Evolutionary conservation across 2,329 filamentous ascomycete species (phyloP).

Genomic region (Amauroascus verrucosus): DNA sequence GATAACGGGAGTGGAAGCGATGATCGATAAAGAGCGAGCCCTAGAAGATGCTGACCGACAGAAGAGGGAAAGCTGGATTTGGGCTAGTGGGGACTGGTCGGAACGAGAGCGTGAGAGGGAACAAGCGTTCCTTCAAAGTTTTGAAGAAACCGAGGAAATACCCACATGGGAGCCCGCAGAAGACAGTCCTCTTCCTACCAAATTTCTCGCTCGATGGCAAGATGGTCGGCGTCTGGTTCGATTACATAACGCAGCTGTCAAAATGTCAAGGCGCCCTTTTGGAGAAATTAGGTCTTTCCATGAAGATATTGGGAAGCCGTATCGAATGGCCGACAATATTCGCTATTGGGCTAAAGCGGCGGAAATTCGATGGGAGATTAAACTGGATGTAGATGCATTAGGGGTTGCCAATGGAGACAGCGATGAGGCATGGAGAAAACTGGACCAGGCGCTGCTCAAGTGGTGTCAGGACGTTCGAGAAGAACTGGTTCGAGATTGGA

Average conservation of each 20-base stretch:
- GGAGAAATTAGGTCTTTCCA: constrained; percentile 83
- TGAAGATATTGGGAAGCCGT: constrained; percentile 87
- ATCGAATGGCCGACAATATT: constrained; percentile 85
- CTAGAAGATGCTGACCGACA: constrained; percentile 63
- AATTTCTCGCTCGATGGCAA: constrained; percentile 62
- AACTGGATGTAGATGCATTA: constrained; percentile 73
- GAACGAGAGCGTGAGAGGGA: constrained; percentile 68
- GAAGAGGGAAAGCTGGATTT: constrained; percentile 66
- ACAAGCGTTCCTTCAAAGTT: constrained; percentile 66
- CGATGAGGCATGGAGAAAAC: constrained; percentile 61
- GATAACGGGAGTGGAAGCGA: constrained; percentile 65
- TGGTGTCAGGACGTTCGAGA: constrained; percentile 77
- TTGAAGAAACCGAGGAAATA: constrained; percentile 48
- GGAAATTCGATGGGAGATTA: constrained; percentile 83
- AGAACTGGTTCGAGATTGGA: constrained; percentile 69
- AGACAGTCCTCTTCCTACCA: constrained; percentile 39
- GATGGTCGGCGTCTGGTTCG: constrained; percentile 73
- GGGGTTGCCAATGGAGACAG: constrained; percentile 67
- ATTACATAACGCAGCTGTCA: constrained; percentile 81
- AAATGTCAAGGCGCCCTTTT: constrained; percentile 75
- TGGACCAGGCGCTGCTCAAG: constrained; percentile 69
- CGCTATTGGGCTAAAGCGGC: constrained; percentile 94
- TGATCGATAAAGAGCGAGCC: constrained; percentile 66
- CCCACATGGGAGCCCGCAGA: constrained; percentile 58
- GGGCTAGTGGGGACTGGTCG: constrained; percentile 70